Conservation (phyloP, 805 yeast species). For the Saccharomycopsis babjevae region DNA sequence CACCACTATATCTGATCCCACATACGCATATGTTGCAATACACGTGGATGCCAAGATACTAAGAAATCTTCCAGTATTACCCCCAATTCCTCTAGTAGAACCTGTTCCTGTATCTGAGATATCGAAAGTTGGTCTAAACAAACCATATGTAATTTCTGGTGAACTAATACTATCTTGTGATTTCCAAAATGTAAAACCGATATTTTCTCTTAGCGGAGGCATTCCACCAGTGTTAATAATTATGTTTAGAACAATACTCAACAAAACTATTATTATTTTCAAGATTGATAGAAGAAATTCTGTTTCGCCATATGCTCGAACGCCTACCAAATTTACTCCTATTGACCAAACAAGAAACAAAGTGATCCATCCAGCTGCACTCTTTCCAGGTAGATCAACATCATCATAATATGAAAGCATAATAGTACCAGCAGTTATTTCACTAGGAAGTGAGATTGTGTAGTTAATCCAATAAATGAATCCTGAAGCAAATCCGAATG, state of each 20-base stretch:
- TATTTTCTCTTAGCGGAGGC: slow-evolving; percentile 31
- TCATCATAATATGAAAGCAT: slow-evolving; percentile 59
- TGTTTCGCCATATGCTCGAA: slow-evolving; percentile 63
- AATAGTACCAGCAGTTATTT: slow-evolving; percentile 70
- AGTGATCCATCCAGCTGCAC: slow-evolving; percentile 65
- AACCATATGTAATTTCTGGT: slow-evolving; percentile 48
- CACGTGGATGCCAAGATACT: slow-evolving; percentile 51
- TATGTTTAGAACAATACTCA: slow-evolving; percentile 49
- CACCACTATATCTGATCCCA: slow-evolving; percentile 76
- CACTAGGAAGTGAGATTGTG: slow-evolving; percentile 66
- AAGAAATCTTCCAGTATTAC: slow-evolving; percentile 49
- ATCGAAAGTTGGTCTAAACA: slow-evolving; percentile 67
- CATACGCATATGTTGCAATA: slow-evolving; percentile 64
- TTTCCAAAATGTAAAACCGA: slow-evolving; percentile 72
- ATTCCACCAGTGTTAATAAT: slow-evolving; percentile 53
- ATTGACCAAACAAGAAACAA: slow-evolving; percentile 45
- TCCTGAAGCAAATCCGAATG: slow-evolving; percentile 67
- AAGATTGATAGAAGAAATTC: slow-evolving; percentile 53
- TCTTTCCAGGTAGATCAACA: slow-evolving; percentile 39
- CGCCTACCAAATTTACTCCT: slow-evolving; percentile 52
- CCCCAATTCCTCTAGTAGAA: slow-evolving; percentile 46
- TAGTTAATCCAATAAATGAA: slow-evolving; percentile 68
- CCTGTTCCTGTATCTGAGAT: slow-evolving; percentile 51
- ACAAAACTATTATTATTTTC: slow-evolving; percentile 41
- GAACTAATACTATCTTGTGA: slow-evolving; percentile 33